Percentiles rank a stretch among this genome's conserved stretches.
These are phyloP conservation scores for Ophiostoma ulmi DNA, from an alignment of 2,329 filamentous ascomycete species.

Conservation along the genomic window DNA sequence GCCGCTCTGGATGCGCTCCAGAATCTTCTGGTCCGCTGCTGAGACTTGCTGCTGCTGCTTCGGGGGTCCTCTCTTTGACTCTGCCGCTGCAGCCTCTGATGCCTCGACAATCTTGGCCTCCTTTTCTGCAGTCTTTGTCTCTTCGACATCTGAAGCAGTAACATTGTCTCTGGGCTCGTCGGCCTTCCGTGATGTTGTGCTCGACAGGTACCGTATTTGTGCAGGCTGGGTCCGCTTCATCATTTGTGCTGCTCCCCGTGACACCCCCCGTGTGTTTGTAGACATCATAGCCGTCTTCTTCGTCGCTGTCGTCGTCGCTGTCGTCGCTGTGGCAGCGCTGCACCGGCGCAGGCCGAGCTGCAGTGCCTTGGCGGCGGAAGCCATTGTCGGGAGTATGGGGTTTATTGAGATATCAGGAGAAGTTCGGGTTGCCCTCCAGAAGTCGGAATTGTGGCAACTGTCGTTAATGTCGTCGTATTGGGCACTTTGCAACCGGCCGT, in stretches of 20 bases:
- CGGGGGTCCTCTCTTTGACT: background rate
- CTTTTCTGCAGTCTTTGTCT: background rate
- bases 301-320: conserved; percentile 6
- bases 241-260: conserved; percentile 7
- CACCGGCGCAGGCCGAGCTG: conserved; percentile 38
- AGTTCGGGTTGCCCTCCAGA: background rate
- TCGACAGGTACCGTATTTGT: conserved; percentile 20
- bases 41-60: background rate
- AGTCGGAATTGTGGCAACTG: background rate
- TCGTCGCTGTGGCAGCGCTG: conserved; percentile 27
- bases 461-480: background rate
- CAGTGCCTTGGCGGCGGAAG: conserved; percentile 39
- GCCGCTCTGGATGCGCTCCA: background rate
- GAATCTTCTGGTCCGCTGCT: background rate
- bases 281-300: background rate
- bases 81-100: background rate
- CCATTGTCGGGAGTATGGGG: conserved; percentile 32
- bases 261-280: background rate
- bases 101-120: background rate
- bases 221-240: background rate
- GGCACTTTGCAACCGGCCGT: conserved; percentile 2
- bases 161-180: conserved; percentile 8
- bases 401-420: background rate
- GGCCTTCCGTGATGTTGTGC: conserved; percentile 16
- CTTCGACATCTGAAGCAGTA: background rate